Evolutionary conservation across 2,329 filamentous ascomycete species (phyloP), one percentile per base, ranked within the genome.

Genomic region (Cordyceps farinosa): DNA sequence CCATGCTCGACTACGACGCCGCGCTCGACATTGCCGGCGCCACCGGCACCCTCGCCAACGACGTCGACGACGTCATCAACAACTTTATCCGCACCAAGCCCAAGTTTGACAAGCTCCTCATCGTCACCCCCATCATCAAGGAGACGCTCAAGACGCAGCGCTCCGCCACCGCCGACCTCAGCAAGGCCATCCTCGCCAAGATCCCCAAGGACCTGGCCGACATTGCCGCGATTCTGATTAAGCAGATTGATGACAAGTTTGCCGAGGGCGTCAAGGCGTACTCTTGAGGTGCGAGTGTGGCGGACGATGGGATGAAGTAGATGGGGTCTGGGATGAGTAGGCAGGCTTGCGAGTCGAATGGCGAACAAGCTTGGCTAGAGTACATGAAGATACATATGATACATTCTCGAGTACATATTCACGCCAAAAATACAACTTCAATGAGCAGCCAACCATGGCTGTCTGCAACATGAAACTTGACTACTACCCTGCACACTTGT

Each of bases 101-200:
- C 27, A 77, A 79, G 65, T 83, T 83, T 63, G 76, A 81, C 66
- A 70, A 70, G 29, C 50, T 53, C 45, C 68, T 80, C 6, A 59
- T 79, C 1, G 66, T 82, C 42, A 73, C 71, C 53, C 78, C 79
- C 0, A 67, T 80, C 42, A 79, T 83, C 42, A 69, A 80, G 45
- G 50, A 78, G 17, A 78, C 76, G 64, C 67, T 84, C 32, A 67
- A 76, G 62, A 64, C 74, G 7, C 72, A 82, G 70, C 74, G 76
- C 67, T 65, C 68, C 1, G 77, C 79, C 0, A 78, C 78, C 0
- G 69, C 70, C 30, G 71, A 76, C 10, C 75, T 81, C 47, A 75
- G 74, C 45, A 65, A 64, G 3, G 75, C 74, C 0, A 69, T 81
- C 10, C 65, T 79, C 8, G 69, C 65, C 3, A 81, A 81, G 70